These are phyloP conservation scores for Aspergillus ustus DNA, from an alignment of 2,329 filamentous ascomycete species.

Conservation along the genomic window DNA sequence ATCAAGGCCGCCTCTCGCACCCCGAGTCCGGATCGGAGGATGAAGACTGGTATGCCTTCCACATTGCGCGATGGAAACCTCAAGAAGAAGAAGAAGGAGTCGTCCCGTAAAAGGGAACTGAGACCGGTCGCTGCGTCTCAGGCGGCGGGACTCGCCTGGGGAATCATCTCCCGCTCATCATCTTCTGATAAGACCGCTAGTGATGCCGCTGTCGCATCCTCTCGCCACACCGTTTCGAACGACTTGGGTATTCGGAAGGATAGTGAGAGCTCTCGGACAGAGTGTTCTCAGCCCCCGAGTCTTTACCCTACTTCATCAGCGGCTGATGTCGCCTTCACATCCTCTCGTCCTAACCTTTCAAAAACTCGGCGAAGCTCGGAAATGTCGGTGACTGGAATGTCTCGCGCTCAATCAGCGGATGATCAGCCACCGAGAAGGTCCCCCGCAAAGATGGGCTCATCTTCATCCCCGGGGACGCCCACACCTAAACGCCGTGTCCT, in stretches of 20 bases:
- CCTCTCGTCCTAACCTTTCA: background rate
- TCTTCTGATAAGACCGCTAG: conserved; percentile 33
- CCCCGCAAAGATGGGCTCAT: conserved; percentile 16
- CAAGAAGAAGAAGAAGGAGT: conserved; percentile 52
- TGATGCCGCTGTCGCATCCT: conserved; percentile 35
- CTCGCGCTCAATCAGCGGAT: conserved; percentile 24
- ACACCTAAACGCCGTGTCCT: conserved; percentile 8
- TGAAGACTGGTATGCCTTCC: conserved; percentile 56
- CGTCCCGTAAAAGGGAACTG: conserved; percentile 44
- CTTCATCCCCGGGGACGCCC: conserved; percentile 17
- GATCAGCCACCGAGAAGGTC: conserved; percentile 23
- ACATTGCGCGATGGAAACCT: conserved; percentile 56
- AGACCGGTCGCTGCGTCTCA: conserved; percentile 65
- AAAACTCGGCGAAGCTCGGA: conserved; percentile 3
- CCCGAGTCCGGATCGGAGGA: conserved; percentile 65
- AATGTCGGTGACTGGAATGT: background rate
- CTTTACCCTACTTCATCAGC: background rate
- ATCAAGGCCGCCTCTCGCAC: conserved; percentile 57
- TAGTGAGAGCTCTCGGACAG: conserved; percentile 22
- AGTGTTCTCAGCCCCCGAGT: conserved; percentile 11
- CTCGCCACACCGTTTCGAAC: conserved; percentile 33
- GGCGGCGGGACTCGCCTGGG: conserved; percentile 68
- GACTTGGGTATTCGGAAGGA: conserved; percentile 35
- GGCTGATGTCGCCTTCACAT: conserved; percentile 1
- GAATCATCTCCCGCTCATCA: conserved; percentile 38